Conservation (phyloP, 768 basidiomycete species). For the Tylopilus vinaceipallidus region DNA sequence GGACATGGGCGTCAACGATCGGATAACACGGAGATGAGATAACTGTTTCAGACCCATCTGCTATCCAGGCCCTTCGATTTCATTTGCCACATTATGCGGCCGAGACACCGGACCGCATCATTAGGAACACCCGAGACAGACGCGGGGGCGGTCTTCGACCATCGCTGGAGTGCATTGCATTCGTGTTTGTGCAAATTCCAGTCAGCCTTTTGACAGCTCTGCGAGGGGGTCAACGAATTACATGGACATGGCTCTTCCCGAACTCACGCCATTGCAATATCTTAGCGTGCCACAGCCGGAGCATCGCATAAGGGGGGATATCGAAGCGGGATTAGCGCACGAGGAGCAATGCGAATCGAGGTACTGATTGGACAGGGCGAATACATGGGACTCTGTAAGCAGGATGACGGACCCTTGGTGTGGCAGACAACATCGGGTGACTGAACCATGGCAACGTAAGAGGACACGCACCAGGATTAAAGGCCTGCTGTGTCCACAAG, state of each 20-base stretch:
- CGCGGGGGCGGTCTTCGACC: constrained; percentile 52
- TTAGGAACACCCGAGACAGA: constrained; percentile 52
- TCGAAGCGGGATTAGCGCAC: constrained; percentile 48
- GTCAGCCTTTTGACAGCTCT: constrained; percentile 71
- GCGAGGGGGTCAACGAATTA: neutral
- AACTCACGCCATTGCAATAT: constrained; percentile 74
- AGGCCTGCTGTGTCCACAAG: constrained; percentile 38
- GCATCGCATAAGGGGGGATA: constrained; percentile 60
- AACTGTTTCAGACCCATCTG: constrained; percentile 60
- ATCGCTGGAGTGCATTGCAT: constrained; percentile 65
- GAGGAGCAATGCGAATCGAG: constrained; percentile 67
- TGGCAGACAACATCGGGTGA: too few species aligned
- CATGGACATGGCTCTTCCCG: neutral
- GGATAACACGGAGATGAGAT: neutral
- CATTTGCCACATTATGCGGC: constrained; percentile 66
- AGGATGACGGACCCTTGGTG: constrained; percentile 57
- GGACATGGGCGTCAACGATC: neutral
- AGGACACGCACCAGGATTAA: constrained; percentile 37
- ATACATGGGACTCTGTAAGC: constrained; percentile 55
- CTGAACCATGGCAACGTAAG: neutral
- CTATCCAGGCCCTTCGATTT: constrained; percentile 53
- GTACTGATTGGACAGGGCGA: constrained; percentile 61
- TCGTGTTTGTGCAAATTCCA: constrained; percentile 78
- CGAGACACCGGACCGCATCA: constrained; percentile 80
- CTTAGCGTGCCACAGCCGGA: constrained; percentile 63